Evolutionary conservation across 257 asterid genomes (phyloP).

Genomic region (Nicotiana paniculata): DNA sequence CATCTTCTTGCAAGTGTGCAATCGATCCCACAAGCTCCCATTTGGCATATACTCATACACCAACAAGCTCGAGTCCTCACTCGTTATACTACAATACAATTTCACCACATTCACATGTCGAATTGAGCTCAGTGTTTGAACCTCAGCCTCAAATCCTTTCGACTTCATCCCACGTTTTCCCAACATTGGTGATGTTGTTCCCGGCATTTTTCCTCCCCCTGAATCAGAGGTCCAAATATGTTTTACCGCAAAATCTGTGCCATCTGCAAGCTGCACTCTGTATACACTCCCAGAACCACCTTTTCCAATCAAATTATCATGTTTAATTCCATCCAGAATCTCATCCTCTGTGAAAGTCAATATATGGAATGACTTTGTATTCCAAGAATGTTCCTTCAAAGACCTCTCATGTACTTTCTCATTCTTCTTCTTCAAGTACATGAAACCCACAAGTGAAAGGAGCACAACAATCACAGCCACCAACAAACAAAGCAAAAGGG

Average conservation of each 20-base stretch:
- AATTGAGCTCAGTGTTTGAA: constrained; percentile 64
- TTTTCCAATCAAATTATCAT: constrained; percentile 65
- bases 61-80: constrained; percentile 82
- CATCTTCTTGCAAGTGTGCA: constrained; percentile 50
- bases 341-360: constrained; percentile 65
- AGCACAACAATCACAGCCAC: constrained; percentile 30
- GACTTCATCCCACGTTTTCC: constrained; percentile 25
- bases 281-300: constrained; percentile 90
- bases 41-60: constrained; percentile 93
- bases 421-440: constrained; percentile 32
- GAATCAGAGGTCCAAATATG: constrained; percentile 53
- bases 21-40: constrained; percentile 82
- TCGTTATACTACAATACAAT: constrained; percentile 64
- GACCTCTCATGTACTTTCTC: constrained; percentile 28
- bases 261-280: constrained; percentile 32
- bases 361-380: constrained; percentile 58
- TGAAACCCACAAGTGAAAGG: constrained; percentile 25
- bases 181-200: constrained; percentile 46
- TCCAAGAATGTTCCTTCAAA: constrained; percentile 63
- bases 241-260: constrained; percentile 58
- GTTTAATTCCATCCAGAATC: constrained; percentile 61
- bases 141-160: constrained; percentile 73
- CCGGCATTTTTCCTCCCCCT: constrained; percentile 10
- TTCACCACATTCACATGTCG: constrained; percentile 88
- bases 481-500: constrained; percentile 32